A percentile compares a stretch with the other conserved stretches of the same genome.
These are phyloP conservation scores for Podila minutissima DNA, from an alignment of 192 early-diverging fungal genomes.

Conservation along the genomic window DNA sequence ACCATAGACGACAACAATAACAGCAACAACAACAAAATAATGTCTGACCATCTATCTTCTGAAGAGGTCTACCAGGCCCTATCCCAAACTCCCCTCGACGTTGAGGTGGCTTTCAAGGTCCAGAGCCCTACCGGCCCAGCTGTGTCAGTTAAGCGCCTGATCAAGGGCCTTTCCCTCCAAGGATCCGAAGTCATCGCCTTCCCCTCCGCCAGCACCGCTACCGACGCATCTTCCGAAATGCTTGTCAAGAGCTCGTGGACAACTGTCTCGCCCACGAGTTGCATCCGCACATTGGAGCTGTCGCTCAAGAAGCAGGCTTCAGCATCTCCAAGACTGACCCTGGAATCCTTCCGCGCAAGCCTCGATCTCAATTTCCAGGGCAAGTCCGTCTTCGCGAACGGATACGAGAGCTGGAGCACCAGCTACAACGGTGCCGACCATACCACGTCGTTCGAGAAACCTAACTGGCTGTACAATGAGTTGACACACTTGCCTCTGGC, in stretches of 20 bases:
- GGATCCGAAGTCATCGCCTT: not conserved
- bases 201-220: not conserved
- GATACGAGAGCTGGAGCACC: slow-evolving; percentile 61
- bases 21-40: not conserved
- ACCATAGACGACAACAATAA: not conserved
- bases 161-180: not conserved
- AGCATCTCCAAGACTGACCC: not conserved
- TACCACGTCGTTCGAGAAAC: slow-evolving; percentile 50
- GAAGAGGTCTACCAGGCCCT: slow-evolving; percentile 15
- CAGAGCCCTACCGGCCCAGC: not conserved
- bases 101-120: slow-evolving; percentile 5
- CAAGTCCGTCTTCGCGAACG: slow-evolving; percentile 55
- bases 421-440: slow-evolving; percentile 47
- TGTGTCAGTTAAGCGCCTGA: not conserved
- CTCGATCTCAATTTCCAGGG: not conserved
- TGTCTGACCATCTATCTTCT: slow-evolving; percentile 6
- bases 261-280: not conserved
- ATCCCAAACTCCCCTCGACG: slow-evolving; percentile 1
- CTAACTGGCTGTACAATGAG: slow-evolving; percentile 31
- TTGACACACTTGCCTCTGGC: slow-evolving; percentile 14
- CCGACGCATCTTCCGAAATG: not conserved
- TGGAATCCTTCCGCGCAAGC: slow-evolving; percentile 17
- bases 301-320: slow-evolving; percentile 1
- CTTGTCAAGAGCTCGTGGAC: slow-evolving; percentile 5
- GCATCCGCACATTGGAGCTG: slow-evolving; percentile 28